phyloP scores from a whole-genome alignment of 495 filamentous ascomycete genomes.

The Tuber melanosporum region DNA sequence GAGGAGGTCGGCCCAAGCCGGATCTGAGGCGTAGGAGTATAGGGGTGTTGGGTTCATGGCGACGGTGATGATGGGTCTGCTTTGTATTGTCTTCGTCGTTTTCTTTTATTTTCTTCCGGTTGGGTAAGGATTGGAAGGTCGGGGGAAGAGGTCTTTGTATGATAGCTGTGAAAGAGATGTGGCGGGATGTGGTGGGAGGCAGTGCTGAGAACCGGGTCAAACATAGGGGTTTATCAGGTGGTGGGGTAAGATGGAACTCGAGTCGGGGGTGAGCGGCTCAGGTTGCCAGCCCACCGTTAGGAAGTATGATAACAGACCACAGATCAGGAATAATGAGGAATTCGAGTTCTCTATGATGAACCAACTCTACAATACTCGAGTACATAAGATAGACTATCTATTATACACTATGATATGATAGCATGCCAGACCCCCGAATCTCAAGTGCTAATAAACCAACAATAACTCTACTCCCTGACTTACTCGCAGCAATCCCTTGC shows the following conservation, averaged over 20 bases:
- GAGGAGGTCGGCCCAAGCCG: constrained; percentile 72
- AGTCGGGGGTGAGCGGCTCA: background rate
- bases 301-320: background rate
- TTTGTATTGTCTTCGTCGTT: background rate
- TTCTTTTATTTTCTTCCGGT: background rate
- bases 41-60: background rate
- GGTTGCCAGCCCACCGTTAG: background rate
- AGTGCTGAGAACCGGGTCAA: background rate
- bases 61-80: background rate
- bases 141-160: background rate
- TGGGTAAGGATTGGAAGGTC: background rate
- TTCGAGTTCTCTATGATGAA: background rate
- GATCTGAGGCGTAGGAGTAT: constrained; percentile 55
- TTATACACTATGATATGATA: background rate
- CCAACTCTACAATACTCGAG: background rate
- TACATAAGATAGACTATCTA: background rate
- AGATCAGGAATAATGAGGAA: background rate
- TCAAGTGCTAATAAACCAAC: background rate
- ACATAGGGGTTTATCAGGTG: background rate
- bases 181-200: background rate
- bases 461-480: background rate
- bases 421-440: background rate
- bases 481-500: background rate
- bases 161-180: background rate
- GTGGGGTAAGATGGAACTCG: background rate